Evolutionary conservation across 2,329 filamentous ascomycete genomes (phyloP).

Genomic region (Talaromyces sp.): DNA sequence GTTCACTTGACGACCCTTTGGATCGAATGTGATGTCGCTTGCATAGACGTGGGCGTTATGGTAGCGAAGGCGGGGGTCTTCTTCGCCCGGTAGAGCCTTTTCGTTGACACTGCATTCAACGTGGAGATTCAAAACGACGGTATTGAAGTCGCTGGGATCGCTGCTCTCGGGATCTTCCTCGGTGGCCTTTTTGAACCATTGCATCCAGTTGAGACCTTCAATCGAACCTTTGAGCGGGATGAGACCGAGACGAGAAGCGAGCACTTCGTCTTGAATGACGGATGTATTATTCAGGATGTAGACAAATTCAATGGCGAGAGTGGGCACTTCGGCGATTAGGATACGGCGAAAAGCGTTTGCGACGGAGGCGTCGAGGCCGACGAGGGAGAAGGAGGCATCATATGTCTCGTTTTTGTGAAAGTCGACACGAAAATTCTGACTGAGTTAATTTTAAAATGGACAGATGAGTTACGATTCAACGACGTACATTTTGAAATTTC

Average conservation of each 20-base stretch:
- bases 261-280: conserved; percentile 95
- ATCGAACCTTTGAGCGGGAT: conserved; percentile 81
- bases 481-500: conserved; percentile 60
- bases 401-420: conserved; percentile 79
- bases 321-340: conserved; percentile 88
- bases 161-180: conserved; percentile 58
- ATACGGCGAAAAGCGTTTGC: conserved; percentile 98
- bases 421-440: conserved; percentile 65
- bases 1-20: conserved; percentile 67
- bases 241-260: conserved; percentile 83
- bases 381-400: conserved; percentile 82
- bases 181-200: conserved; percentile 72
- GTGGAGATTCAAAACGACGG: conserved; percentile 71
- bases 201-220: conserved; percentile 74
- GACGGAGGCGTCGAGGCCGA: conserved; percentile 86
- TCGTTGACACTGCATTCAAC: conserved; percentile 77
- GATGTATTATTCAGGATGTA: conserved; percentile 96
- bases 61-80: conserved; percentile 80
- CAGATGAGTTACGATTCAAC: background rate
- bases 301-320: conserved; percentile 88
- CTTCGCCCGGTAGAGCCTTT: conserved; percentile 67
- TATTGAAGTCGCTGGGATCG: conserved; percentile 73
- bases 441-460: background rate
- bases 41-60: conserved; percentile 81
- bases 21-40: conserved; percentile 70